These are phyloP conservation scores for Eucalyptus marginata DNA, from an alignment of 345 rosid genomes.

Conservation along the genomic window DNA sequence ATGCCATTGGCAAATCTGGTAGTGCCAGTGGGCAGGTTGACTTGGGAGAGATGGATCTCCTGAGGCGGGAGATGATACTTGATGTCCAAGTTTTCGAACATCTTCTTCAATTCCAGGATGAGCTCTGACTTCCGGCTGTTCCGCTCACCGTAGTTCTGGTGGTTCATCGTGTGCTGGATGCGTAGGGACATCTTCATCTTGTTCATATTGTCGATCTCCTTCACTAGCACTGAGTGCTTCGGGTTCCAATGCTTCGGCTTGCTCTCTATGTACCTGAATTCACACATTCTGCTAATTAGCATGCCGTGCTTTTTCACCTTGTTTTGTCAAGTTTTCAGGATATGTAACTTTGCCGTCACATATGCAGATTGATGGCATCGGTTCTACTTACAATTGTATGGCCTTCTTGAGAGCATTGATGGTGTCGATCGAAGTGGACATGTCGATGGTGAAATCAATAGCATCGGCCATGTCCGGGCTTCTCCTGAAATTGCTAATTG, in stretches of 20 bases:
- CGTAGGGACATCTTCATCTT: slow-evolving; percentile 26
- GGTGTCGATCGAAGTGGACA: slow-evolving; percentile 27
- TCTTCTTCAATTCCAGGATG: slow-evolving; percentile 36
- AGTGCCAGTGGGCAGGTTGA: not conserved
- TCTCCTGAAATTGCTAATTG: slow-evolving; percentile 46
- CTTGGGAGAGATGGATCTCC: slow-evolving; percentile 26
- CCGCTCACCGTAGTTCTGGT: slow-evolving; percentile 44
- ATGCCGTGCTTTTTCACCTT: not conserved
- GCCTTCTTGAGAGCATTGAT: slow-evolving; percentile 42
- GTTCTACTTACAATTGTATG: slow-evolving; percentile 21
- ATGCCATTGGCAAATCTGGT: not conserved
- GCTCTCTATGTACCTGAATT: slow-evolving; percentile 40
- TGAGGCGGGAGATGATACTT: slow-evolving; percentile 46
- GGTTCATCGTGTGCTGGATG: slow-evolving; percentile 53
- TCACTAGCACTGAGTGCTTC: slow-evolving; percentile 24
- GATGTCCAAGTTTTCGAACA: slow-evolving; percentile 35
- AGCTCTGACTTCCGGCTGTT: slow-evolving; percentile 30
- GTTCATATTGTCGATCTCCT: slow-evolving; percentile 38
- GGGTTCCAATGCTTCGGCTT: slow-evolving; percentile 48
- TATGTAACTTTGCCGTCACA: not conserved
- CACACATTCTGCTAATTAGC: not conserved
- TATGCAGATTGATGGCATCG: not conserved
- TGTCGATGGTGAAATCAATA: slow-evolving; percentile 32
- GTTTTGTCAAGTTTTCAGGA: not conserved
- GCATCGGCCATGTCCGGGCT: slow-evolving; percentile 45